Evolutionary conservation across 164 flowering plant genomes (phyloP).

Genomic region (Stephania yunnanensis): DNA sequence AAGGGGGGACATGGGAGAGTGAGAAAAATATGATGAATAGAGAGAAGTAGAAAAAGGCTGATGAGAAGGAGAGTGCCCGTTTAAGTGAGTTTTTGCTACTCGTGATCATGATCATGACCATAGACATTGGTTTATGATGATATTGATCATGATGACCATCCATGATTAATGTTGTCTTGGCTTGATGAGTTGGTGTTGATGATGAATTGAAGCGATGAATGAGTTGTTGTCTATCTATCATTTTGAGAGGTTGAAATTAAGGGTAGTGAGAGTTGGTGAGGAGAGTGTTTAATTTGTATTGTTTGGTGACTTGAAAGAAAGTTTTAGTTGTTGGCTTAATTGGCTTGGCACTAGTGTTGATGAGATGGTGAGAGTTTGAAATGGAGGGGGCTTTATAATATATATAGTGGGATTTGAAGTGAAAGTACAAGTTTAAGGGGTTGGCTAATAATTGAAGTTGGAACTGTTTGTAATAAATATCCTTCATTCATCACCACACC

Average conservation of each 20-base stretch:
- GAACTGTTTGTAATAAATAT: neutral
- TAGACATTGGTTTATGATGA: conserved; percentile 4
- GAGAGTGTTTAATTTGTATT: neutral
- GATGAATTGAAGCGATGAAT: neutral
- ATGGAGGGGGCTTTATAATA: conserved; percentile 25
- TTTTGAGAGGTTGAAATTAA: neutral
- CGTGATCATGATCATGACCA: neutral
- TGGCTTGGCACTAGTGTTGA: neutral
- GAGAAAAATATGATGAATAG: conserved; percentile 24
- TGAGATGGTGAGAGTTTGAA: conserved; percentile 1
- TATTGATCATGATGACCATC: too few relatives aligned
- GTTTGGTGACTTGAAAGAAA: neutral
- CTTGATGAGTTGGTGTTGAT: neutral
- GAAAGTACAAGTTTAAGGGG: neutral
- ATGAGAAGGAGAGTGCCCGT: conserved; percentile 26
- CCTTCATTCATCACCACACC: neutral
- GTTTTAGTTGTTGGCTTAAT: neutral
- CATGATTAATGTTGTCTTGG: neutral
- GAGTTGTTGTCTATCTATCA: neutral
- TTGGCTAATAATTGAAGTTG: neutral
- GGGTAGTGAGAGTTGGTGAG: neutral
- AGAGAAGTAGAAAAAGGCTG: conserved; percentile 25
- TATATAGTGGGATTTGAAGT: neutral
- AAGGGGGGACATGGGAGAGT: conserved; percentile 33
- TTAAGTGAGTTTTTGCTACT: conserved; percentile 11